A percentile compares a stretch with the other conserved stretches of the same genome.
These are phyloP conservation scores for Isatis tinctoria DNA, from an alignment of 345 rosid genomes.

Conservation along the genomic window DNA sequence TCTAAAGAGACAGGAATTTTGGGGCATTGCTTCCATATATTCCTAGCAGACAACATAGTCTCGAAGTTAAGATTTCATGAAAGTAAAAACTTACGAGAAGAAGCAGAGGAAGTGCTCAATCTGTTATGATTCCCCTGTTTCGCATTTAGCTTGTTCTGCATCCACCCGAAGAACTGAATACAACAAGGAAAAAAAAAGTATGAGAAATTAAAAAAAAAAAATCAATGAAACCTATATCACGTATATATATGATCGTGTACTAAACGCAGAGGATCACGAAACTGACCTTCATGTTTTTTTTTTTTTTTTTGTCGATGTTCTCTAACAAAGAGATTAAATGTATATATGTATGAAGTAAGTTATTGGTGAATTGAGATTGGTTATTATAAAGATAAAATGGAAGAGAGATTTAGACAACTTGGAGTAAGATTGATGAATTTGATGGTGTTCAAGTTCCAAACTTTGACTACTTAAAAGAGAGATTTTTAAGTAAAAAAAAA, in stretches of 20 bases:
- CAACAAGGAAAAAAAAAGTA: neutral
- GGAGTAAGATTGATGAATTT: slow-evolving; percentile 43
- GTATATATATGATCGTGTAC: neutral
- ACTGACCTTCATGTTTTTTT: slow-evolving; percentile 30
- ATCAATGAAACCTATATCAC: neutral
- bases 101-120: slow-evolving; percentile 35
- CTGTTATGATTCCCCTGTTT: slow-evolving; percentile 43
- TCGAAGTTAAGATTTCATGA: neutral
- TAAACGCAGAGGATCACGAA: neutral
- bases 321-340: neutral
- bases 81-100: slow-evolving; percentile 48
- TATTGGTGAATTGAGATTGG: slow-evolving; percentile 5
- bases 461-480: slow-evolving; percentile 27
- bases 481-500: slow-evolving; percentile 3
- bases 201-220: neutral
- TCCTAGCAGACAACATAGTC: slow-evolving; percentile 24
- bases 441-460: slow-evolving; percentile 74
- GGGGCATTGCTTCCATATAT: slow-evolving; percentile 22
- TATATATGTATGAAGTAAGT: slow-evolving; percentile 1
- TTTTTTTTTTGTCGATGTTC: neutral
- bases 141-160: slow-evolving; percentile 68
- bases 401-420: slow-evolving; percentile 10
- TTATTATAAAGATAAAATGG: slow-evolving; percentile 6
- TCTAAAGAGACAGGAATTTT: neutral
- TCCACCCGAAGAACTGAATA: slow-evolving; percentile 76